Base-by-base conservation (phyloP, 495 filamentous ascomycete species). In the Hypoxylon crocopeplum region DNA sequence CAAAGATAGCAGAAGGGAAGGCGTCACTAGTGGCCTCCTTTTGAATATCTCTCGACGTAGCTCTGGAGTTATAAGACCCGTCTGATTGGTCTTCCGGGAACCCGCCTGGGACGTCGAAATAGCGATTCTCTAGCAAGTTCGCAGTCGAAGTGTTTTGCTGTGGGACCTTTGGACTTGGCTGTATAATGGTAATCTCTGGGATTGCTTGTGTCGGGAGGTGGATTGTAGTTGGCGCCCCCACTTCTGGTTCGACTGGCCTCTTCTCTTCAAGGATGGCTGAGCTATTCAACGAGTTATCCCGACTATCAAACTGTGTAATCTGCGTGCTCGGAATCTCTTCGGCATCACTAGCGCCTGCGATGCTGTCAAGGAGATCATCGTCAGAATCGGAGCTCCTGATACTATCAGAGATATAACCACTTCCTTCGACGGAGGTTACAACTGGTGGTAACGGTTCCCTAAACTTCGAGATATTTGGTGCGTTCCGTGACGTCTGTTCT, bases 371-470 rank as follows among this genome's bases (percentile, higher is more conserved):
- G 7, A 62, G 44, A 30, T 63, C 53, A 24, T 60, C 65, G 47
- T 74, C 68, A 13, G 49, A 52, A 41, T 71, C 65, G 3, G 67
- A 66, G 30, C 56, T 55, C 13, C 19, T 39, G 3, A 50, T 52
- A 30, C 74, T 79, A 52, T 86, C 82, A 38, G 80, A 82, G 24
- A 72, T 64, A 65, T 84, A 83, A 7, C 81, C 77, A 62, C 67
- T 75, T n/a, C 84, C 83, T 67, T 89, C 85, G 0, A 86, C 80
- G 3, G 80, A 84, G 2, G 84, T 87, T 6, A 89, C 84, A 17
- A 88, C 82, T 6, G 87, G 86, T 27, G 87, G 85, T 25, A 89
- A 65, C 4, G 86, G 86, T 34, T 86, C 83, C 24, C 79, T 76
- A 50, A 73, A 75, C 62, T 69, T 71, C 2, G 79, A 80, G 1